phyloP scores from a whole-genome alignment of 108 stramenopile genomes.

The Cyclotella baltica region DNA sequence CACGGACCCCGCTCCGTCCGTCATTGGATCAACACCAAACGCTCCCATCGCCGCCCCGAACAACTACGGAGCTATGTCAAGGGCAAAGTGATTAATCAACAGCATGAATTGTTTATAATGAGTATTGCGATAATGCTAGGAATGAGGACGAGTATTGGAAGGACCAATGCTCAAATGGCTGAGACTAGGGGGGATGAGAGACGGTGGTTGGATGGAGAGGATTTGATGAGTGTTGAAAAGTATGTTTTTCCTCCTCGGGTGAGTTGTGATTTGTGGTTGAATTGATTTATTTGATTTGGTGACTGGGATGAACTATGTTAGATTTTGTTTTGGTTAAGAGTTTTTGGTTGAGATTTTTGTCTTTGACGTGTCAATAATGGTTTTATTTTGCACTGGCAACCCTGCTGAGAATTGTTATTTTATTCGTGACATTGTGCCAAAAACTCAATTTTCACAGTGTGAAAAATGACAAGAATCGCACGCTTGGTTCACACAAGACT shows the following conservation, averaged over 20 bases:
- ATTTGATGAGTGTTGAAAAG: slow-evolving; percentile 94
- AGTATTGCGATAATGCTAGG: slow-evolving; percentile 99
- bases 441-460: no score
- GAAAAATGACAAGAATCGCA: no score
- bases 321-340: no score
- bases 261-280: slow-evolving; percentile 8
- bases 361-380: no score
- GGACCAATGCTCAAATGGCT: slow-evolving; percentile 73
- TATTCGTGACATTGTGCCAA: no score
- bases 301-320: slow-evolving; percentile 1
- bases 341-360: no score
- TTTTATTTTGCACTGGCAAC: no score
- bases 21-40: slow-evolving; percentile 34
- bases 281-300: neutral
- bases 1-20: slow-evolving; percentile 38
- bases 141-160: slow-evolving; percentile 87
- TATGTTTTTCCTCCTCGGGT: slow-evolving; percentile 90
- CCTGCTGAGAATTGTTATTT: no score
- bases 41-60: slow-evolving; percentile 3
- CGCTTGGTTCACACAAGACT: no score
- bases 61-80: slow-evolving; percentile 67
- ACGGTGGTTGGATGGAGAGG: slow-evolving; percentile 75
- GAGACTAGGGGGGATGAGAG: slow-evolving; percentile 45
- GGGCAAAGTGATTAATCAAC: slow-evolving; percentile 93
- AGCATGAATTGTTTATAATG: slow-evolving; percentile 94